A percentile compares a stretch with the other conserved stretches of the same genome.
Evolutionary conservation across 352 stramenopile genomes (phyloP).

Genomic region (Globisporangium middletonii): DNA sequence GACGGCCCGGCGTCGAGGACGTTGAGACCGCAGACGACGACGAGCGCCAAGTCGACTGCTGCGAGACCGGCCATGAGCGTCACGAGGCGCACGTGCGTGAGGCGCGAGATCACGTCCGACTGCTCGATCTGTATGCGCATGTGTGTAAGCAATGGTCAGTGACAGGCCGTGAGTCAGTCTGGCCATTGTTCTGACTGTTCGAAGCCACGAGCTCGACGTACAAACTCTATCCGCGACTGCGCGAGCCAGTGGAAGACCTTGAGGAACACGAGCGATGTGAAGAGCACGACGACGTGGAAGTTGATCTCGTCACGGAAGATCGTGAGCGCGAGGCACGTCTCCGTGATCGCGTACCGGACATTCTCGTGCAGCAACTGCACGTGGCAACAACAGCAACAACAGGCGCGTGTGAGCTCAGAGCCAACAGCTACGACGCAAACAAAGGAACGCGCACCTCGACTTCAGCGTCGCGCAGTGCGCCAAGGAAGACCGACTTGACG

Average conservation of each 20-base stretch:
- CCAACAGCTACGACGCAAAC: not conserved
- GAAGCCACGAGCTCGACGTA: constrained; percentile 21
- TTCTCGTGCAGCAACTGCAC: constrained; percentile 93
- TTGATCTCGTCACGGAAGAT: constrained; percentile 98
- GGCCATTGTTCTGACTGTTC: not conserved
- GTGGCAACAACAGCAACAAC: not conserved
- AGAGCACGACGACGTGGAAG: constrained; percentile 92
- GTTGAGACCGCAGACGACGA: constrained; percentile 83
- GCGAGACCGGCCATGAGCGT: constrained; percentile 86
- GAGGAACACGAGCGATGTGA: constrained; percentile 93
- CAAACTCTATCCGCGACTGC: constrained; percentile 88
- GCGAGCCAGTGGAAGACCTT: constrained; percentile 93
- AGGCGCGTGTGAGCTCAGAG: not conserved
- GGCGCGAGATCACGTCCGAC: constrained; percentile 68
- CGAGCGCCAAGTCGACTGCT: constrained; percentile 81
- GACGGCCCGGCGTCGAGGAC: constrained; percentile 81
- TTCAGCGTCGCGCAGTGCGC: constrained; percentile 72
- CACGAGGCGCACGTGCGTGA: constrained; percentile 85
- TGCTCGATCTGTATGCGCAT: constrained; percentile 70
- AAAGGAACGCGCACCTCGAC: constrained; percentile 43
- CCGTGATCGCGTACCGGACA: constrained; percentile 96
- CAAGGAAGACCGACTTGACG: constrained; percentile 86
- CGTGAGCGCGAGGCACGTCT: constrained; percentile 98
- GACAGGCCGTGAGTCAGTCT: not conserved
- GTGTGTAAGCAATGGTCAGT: not conserved